Evolutionary conservation across 768 basidiomycete genomes (phyloP).

Genomic region (Boletus vinaceobasis): DNA sequence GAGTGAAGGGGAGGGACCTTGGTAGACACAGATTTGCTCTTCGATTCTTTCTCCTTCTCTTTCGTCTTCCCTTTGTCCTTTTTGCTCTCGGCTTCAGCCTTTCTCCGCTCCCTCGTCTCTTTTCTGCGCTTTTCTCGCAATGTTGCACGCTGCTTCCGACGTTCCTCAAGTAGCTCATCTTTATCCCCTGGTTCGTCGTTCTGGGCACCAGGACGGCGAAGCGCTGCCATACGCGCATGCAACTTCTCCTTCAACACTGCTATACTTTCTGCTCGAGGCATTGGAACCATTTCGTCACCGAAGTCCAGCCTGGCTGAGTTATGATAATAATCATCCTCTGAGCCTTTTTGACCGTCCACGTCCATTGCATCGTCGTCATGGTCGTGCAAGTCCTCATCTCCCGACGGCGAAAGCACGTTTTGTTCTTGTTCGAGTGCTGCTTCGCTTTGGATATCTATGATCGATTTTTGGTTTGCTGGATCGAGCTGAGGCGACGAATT

Average conservation of each 20-base stretch:
- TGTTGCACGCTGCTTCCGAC: constrained; percentile 69
- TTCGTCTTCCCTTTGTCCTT: constrained; percentile 48
- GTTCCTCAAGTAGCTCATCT: constrained; percentile 82
- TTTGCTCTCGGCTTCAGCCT: constrained; percentile 57
- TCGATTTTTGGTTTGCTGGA: constrained; percentile 81
- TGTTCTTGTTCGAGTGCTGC: constrained; percentile 31
- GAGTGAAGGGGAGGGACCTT: constrained; percentile 44
- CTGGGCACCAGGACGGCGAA: constrained; percentile 46
- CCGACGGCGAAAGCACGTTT: constrained; percentile 21
- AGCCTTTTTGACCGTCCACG: constrained; percentile 32
- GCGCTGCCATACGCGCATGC: constrained; percentile 67
- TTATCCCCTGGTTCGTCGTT: constrained; percentile 52
- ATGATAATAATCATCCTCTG: constrained; percentile 7
- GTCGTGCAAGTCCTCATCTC: constrained; percentile 30
- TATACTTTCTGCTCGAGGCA: constrained; percentile 64
- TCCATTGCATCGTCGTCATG: constrained; percentile 22
- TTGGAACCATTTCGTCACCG: constrained; percentile 48
- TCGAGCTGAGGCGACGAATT: constrained; percentile 60
- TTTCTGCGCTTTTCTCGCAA: constrained; percentile 83
- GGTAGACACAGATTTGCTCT: constrained; percentile 41
- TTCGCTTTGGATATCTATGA: constrained; percentile 71
- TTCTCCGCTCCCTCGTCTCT: constrained; percentile 81
- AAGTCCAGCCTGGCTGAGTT: background rate
- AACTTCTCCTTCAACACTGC: constrained; percentile 65
- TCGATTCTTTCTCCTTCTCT: constrained; percentile 45